These are phyloP conservation scores for Jamesozyma piceae DNA, from an alignment of 805 yeast genomes.

Conservation along the genomic window DNA sequence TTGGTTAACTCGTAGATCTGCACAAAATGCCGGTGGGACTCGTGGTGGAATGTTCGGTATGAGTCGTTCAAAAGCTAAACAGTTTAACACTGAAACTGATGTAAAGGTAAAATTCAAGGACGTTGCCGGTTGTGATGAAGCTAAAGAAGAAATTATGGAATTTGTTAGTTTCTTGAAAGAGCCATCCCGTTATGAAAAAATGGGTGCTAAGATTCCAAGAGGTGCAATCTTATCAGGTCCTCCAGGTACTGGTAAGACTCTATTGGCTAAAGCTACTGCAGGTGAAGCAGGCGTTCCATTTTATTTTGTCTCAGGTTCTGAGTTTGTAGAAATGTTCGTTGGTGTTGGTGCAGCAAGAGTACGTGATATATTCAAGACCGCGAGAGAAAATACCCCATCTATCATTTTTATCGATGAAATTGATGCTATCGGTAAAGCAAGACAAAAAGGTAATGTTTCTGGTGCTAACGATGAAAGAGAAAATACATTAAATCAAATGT, in stretches of 20 bases:
- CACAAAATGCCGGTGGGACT: constrained; percentile 37
- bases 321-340: constrained; percentile 96
- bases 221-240: constrained; percentile 97
- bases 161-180: constrained; percentile 88
- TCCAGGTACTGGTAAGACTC: constrained; percentile 98
- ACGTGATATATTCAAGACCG: constrained; percentile 86
- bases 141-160: constrained; percentile 96
- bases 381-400: constrained; percentile 89
- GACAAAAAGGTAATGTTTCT: constrained; percentile 57
- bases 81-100: constrained; percentile 85
- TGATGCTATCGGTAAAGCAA: constrained; percentile 96
- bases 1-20: constrained; percentile 65
- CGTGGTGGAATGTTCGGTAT: constrained; percentile 80
- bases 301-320: constrained; percentile 92
- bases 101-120: constrained; percentile 83
- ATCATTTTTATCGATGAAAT: constrained; percentile 97
- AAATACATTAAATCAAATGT: constrained; percentile 85
- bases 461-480: constrained; percentile 97
- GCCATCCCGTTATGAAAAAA: constrained; percentile 79
- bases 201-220: constrained; percentile 96
- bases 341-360: constrained; percentile 99
- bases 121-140: constrained; percentile 96
- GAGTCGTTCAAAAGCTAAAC: constrained; percentile 85
- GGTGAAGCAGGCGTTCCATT: constrained; percentile 99
- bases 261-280: constrained; percentile 95